Conservation (phyloP, 2,329 filamentous ascomycete genomes). For the Sclerotinia borealis region DNA sequence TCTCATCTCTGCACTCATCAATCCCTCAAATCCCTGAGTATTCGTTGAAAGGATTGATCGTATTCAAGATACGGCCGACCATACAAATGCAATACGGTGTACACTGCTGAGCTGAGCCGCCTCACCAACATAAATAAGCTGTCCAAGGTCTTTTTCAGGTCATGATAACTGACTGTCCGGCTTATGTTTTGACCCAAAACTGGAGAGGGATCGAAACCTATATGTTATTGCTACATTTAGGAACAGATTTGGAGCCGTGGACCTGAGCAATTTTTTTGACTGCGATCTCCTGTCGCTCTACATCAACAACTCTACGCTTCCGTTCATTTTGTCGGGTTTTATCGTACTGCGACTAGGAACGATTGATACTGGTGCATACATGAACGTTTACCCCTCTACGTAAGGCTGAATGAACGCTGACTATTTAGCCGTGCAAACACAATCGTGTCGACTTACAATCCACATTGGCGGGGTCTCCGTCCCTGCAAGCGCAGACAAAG, state of each 20-base stretch:
- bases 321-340: neutral
- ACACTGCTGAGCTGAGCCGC: neutral
- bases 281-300: neutral
- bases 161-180: no score
- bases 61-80: no score
- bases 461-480: neutral
- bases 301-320: neutral
- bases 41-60: no score
- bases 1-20: neutral
- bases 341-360: neutral
- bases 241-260: neutral
- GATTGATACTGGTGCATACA: neutral
- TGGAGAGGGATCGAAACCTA: neutral
- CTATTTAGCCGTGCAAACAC: neutral
- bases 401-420: constrained; percentile 1
- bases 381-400: neutral
- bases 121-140: neutral
- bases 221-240: neutral
- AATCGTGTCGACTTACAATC: no score
- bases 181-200: neutral
- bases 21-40: no score
- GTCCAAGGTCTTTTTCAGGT: neutral
- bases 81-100: neutral
- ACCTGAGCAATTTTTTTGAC: neutral
- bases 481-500: neutral